These are phyloP conservation scores for Trypanosoma scelopori DNA, from an alignment of 208 protist genomes.

Conservation along the genomic window DNA sequence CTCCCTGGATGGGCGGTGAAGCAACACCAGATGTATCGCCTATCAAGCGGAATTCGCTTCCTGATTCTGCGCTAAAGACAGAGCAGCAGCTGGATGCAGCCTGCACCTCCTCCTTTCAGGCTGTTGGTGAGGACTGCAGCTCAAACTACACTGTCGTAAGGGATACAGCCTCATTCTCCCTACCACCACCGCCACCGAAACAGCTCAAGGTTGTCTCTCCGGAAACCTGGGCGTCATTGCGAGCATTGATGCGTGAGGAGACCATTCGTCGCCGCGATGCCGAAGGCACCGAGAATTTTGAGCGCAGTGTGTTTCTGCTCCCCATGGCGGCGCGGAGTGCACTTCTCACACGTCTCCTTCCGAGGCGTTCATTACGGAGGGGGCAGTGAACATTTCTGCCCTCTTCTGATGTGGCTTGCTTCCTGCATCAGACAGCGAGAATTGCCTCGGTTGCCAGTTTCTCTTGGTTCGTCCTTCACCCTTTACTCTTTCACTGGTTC, in stretches of 20 bases:
- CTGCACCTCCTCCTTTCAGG: neutral
- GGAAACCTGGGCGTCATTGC: constrained; percentile 32
- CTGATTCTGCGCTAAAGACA: neutral
- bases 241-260: constrained; percentile 54
- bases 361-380: neutral
- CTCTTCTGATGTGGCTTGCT: constrained; percentile 12
- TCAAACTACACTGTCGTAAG: neutral
- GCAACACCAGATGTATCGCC: constrained; percentile 15
- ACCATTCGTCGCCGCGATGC: constrained; percentile 64
- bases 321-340: constrained; percentile 51
- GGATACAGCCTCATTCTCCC: neutral
- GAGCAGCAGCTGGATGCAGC: neutral
- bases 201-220: neutral
- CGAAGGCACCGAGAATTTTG: constrained; percentile 58
- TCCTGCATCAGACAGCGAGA: neutral
- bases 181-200: neutral
- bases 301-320: constrained; percentile 26
- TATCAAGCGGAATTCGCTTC: constrained; percentile 8
- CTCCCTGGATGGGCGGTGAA: neutral
- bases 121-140: neutral
- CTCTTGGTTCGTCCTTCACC: neutral
- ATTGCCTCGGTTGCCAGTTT: neutral
- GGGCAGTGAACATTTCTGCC: neutral
- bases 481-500: neutral
- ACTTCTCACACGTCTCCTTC: constrained; percentile 28